Conservation (phyloP, 345 rosid genomes). For the Citropsis articulata region DNA sequence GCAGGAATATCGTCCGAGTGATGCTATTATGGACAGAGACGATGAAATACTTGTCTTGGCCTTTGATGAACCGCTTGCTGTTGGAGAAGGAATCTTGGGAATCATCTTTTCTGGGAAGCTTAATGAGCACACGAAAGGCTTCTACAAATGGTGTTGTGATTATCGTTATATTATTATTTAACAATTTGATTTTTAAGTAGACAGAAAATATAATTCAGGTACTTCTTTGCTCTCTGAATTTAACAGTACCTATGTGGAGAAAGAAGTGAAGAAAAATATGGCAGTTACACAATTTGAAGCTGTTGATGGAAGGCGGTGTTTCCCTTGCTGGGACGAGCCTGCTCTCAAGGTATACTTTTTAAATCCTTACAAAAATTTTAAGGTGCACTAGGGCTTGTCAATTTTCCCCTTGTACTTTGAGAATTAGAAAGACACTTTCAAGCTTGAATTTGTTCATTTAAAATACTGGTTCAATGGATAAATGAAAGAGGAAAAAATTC, state of each 20-base stretch:
- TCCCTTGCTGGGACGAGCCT: conserved; percentile 60
- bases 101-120: conserved; percentile 34
- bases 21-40: conserved; percentile 27
- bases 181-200: too few species aligned
- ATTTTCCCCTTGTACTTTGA: too few species aligned
- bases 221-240: background rate
- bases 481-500: background rate
- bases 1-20: conserved; percentile 25
- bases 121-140: conserved; percentile 38
- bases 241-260: conserved; percentile 32
- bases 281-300: conserved; percentile 50
- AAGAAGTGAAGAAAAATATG: conserved; percentile 39
- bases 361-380: too few species aligned
- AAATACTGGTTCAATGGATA: background rate
- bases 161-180: background rate
- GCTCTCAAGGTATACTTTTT: conserved; percentile 34
- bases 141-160: conserved; percentile 37
- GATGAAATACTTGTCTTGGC: conserved; percentile 42
- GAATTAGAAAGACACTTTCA: background rate
- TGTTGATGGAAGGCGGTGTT: conserved; percentile 42
- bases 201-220: too few species aligned
- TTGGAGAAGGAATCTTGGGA: conserved; percentile 32
- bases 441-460: background rate
- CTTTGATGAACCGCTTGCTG: conserved; percentile 28
- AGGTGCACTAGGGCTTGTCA: too few species aligned